phyloP scores from a whole-genome alignment of 345 rosid species.

The Kandelia obovata region DNA sequence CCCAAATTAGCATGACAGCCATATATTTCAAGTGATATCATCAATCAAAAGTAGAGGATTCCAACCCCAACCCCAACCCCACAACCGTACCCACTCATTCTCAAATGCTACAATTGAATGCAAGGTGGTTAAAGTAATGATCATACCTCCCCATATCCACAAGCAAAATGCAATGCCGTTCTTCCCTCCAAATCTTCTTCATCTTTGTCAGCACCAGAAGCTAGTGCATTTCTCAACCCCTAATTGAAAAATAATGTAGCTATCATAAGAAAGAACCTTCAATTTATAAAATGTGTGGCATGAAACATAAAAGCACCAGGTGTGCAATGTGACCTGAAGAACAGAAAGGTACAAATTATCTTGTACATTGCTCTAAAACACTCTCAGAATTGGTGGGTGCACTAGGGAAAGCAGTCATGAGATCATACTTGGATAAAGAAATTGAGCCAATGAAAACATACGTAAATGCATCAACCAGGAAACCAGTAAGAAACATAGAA shows the following conservation, averaged over 20 bases:
- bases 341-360: too few species aligned
- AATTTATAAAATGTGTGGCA: background rate
- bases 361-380: too few species aligned
- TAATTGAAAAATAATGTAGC: constrained; percentile 13
- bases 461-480: background rate
- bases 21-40: too few species aligned
- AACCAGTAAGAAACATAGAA: background rate
- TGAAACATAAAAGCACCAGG: background rate
- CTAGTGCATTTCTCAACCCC: constrained; percentile 81
- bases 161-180: constrained; percentile 96
- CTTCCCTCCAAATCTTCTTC: constrained; percentile 99
- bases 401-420: too few species aligned
- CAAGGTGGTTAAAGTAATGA: background rate
- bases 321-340: background rate
- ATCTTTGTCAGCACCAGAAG: constrained; percentile 86
- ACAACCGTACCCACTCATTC: too few species aligned
- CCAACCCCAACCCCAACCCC: too few species aligned
- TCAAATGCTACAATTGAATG: too few species aligned
- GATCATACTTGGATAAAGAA: too few species aligned
- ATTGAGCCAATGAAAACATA: background rate
- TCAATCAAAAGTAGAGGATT: too few species aligned
- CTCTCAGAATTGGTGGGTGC: too few species aligned
- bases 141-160: constrained; percentile 99
- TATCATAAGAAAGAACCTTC: background rate
- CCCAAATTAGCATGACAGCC: too few species aligned